Base-by-base conservation (phyloP, 345 rosid genomes). In the Rubroshorea leprosula region DNA sequence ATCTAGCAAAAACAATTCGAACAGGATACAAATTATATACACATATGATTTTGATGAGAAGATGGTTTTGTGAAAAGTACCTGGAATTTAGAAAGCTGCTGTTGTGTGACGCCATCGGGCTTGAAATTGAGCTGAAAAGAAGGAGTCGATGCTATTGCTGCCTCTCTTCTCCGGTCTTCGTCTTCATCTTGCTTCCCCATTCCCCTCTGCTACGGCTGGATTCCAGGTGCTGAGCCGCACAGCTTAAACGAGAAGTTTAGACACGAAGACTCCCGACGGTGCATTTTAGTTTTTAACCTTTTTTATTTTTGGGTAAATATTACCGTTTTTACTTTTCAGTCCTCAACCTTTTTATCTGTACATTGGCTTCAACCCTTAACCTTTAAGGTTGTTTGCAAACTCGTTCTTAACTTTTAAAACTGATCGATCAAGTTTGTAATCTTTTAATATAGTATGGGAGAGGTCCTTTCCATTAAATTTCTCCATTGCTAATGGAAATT, bases 1-100 rank as follows among this genome's bases (percentile, higher is more conserved):
- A 18, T 4, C n/a, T n/a, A 38, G 12, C 12, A 4, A 35, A 35
- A 8, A 35, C 31, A 41, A 51, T 23, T 39, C 39, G 11, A 31
- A 6, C 27, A 49, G 23, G 18, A 18, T 20, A 7, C 24, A 1
- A 39, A 57, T 52, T 15, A 14, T 8, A 18, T 4, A n/a, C 5
- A 23, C n/a, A 8, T 2, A 4, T 4, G 39, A 23, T 25, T 8
- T 31, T 51, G 0, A 18, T 1, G 17, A 23, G 25, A 57, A 20
- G 23, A 21, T 8, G 24, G 50, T 6, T 0, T 22, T 23, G 47
- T n/a, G n/a, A n/a, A 43, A 1, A 15, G 45, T 63, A 81, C 95
- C 60, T 72, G 86, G 41, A 87, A 69, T 72, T 84, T 84, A 27
- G 83, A 72, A 31, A 82, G 64, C 69, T 82, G 89, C 19, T 73